These are phyloP conservation scores for Sporothrix protearum DNA, from an alignment of 2,329 filamentous ascomycete genomes.

Conservation along the genomic window DNA sequence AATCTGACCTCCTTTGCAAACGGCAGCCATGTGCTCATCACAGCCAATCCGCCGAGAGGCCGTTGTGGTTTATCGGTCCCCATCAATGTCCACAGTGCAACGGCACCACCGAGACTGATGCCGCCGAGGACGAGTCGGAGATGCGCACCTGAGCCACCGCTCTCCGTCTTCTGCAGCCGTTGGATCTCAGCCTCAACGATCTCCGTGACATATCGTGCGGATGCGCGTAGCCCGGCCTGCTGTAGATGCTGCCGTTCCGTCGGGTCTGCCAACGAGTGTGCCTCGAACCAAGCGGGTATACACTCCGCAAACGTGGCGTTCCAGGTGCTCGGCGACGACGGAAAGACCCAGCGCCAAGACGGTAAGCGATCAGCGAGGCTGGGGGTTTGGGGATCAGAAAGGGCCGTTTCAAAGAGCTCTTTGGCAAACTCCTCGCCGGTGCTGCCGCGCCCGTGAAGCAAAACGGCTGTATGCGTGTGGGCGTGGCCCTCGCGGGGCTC, in stretches of 20 bases:
- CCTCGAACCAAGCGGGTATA: constrained; percentile 48
- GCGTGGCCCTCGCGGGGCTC: constrained; percentile 8
- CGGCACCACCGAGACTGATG: constrained; percentile 47
- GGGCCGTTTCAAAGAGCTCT: constrained; percentile 34
- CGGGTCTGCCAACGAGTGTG: constrained; percentile 42
- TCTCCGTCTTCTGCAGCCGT: constrained; percentile 1
- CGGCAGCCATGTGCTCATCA: constrained; percentile 23
- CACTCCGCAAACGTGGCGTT: constrained; percentile 29
- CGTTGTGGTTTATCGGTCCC: constrained; percentile 9
- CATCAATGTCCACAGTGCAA: constrained; percentile 38
- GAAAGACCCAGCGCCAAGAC: constrained; percentile 49
- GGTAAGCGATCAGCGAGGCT: constrained; percentile 42
- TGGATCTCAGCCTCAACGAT: constrained; percentile 38
- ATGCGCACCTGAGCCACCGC: neutral
- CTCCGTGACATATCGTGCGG: constrained; percentile 35
- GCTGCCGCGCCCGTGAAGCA: constrained; percentile 45
- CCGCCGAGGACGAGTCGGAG: constrained; percentile 41
- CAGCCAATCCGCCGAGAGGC: constrained; percentile 20
- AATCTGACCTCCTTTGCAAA: constrained; percentile 9
- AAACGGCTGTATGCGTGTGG: constrained; percentile 44
- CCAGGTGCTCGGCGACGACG: constrained; percentile 38
- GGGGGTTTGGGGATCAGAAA: constrained; percentile 30
- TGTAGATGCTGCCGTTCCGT: constrained; percentile 43
- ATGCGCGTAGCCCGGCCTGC: constrained; percentile 39
- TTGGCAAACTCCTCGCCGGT: constrained; percentile 34